phyloP scores from a whole-genome alignment of 306 rosid genomes.

The Alnus rubra region DNA sequence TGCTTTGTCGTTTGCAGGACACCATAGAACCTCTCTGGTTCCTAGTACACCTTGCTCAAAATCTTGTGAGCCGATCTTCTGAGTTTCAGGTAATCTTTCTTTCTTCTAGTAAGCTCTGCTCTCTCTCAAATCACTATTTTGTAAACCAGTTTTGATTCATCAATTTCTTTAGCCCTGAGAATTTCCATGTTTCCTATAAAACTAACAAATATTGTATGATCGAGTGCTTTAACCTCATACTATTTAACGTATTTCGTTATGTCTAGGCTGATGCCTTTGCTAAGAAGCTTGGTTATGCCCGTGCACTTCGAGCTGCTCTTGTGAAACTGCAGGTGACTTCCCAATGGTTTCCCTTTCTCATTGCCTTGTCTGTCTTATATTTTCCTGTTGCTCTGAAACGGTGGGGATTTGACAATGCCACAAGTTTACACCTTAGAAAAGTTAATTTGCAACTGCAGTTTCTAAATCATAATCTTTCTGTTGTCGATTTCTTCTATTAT shows the following conservation, averaged over 20 bases:
- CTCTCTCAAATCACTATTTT: background rate
- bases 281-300: constrained; percentile 75
- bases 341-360: background rate
- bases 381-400: background rate
- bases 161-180: too few relatives aligned
- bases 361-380: constrained; percentile 4
- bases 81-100: constrained; percentile 75
- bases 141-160: too few relatives aligned
- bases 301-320: constrained; percentile 63
- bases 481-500: too few relatives aligned
- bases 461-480: constrained; percentile 8
- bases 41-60: constrained; percentile 82
- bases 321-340: constrained; percentile 81
- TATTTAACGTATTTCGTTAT: constrained; percentile 9
- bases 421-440: background rate
- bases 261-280: constrained; percentile 90
- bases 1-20: constrained; percentile 59
- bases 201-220: too few relatives aligned
- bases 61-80: constrained; percentile 88
- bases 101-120: background rate
- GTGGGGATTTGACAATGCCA: background rate
- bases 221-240: background rate
- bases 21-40: constrained; percentile 87
- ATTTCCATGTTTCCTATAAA: too few relatives aligned
- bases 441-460: background rate